phyloP scores from a whole-genome alignment of 1,284 basidiomycete species.

The Pseudozyma sp. region DNA sequence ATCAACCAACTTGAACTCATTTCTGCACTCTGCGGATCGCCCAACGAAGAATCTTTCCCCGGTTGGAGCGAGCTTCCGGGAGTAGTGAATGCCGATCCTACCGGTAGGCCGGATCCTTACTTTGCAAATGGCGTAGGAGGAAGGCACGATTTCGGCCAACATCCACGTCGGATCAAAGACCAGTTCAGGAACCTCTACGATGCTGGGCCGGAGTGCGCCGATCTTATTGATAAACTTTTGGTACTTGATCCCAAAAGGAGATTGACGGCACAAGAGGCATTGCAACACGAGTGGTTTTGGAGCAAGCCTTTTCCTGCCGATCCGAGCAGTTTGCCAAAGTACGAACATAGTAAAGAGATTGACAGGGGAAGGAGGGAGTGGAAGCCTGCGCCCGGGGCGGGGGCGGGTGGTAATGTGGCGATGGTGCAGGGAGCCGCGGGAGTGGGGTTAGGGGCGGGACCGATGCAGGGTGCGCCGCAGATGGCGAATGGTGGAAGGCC shows the following conservation, averaged over 20 bases:
- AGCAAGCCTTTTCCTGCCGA: conserved; percentile 63
- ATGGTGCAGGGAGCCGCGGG: not conserved
- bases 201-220: conserved; percentile 55
- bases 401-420: not conserved
- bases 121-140: conserved; percentile 40
- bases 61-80: conserved; percentile 75
- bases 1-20: conserved; percentile 91
- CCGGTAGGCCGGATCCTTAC: conserved; percentile 57
- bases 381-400: conserved; percentile 27
- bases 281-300: conserved; percentile 67
- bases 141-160: conserved; percentile 57
- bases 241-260: conserved; percentile 64
- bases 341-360: conserved; percentile 65
- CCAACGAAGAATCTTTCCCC: conserved; percentile 80
- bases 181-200: conserved; percentile 51
- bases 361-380: conserved; percentile 56
- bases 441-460: not conserved
- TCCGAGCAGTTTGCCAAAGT: conserved; percentile 63
- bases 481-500: not conserved
- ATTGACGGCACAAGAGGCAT: conserved; percentile 61
- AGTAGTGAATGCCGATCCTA: conserved; percentile 64
- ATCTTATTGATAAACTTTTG: conserved; percentile 65
- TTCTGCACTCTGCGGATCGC: conserved; percentile 86
- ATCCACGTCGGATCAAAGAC: conserved; percentile 49
- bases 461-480: conserved; percentile 1